Conservation (phyloP, 257 asterid genomes). For the Solanum piurae region DNA sequence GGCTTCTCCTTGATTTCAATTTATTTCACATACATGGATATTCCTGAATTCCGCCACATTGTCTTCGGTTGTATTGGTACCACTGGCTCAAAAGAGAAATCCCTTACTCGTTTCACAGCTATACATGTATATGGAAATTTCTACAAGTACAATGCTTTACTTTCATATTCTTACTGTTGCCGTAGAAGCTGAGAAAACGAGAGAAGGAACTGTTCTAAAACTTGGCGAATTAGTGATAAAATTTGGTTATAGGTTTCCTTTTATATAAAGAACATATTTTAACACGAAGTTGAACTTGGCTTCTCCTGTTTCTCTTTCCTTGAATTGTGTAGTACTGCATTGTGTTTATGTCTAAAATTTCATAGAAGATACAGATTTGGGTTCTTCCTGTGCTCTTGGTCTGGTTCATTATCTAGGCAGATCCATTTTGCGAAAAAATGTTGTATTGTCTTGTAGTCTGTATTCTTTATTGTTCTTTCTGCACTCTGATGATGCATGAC, state of each 20-base stretch:
- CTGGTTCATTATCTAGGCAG: background rate
- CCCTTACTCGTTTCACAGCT: background rate
- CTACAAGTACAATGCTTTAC: background rate
- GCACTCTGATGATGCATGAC: background rate
- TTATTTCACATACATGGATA: background rate
- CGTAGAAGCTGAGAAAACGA: background rate
- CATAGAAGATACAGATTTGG: background rate
- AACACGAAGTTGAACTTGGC: background rate
- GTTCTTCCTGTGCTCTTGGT: background rate
- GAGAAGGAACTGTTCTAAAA: background rate
- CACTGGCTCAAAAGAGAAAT: background rate
- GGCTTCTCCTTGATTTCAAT: constrained; percentile 5
- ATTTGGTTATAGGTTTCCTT: background rate
- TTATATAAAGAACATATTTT: background rate
- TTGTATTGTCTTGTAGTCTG: background rate
- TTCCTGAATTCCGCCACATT: background rate
- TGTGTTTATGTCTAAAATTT: background rate
- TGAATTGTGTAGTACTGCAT: background rate
- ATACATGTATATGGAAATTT: background rate
- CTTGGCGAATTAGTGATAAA: background rate
- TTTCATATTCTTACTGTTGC: background rate
- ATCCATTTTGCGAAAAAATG: background rate
- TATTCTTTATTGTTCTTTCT: background rate
- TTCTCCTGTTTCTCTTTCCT: background rate
- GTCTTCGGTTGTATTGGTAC: background rate